Base-by-base conservation (phyloP, 2,329 filamentous ascomycete species). In the Bertia moriformis region DNA sequence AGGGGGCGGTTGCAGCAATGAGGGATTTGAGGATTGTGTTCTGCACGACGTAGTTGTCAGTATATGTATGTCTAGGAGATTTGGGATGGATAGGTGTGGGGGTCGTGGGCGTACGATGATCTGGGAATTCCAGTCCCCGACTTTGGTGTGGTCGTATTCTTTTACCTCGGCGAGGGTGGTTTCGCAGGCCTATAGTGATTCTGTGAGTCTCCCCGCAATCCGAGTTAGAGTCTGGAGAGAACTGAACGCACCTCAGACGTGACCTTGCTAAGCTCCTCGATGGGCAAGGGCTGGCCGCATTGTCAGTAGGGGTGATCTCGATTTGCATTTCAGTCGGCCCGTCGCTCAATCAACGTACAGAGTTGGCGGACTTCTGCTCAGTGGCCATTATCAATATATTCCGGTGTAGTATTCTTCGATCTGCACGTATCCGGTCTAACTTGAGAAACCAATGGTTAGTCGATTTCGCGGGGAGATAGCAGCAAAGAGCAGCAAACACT, bases 191-290 rank as follows among this genome's bases (percentile, higher is more conserved):
- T 35, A 14, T 7, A 10, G n/a, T 29, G 10, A 10, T 7, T 10
- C 32, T 35, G 32, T 35, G 7, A 35, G 32, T 35, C n/a, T 27
- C 22, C n/a, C n/a, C n/a, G n/a, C n/a, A n/a, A n/a, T n/a, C n/a
- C n/a, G n/a, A n/a, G n/a, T n/a, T n/a, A n/a, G n/a, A n/a, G n/a
- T n/a, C n/a, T n/a, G n/a, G n/a, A n/a, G n/a, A n/a, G n/a, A n/a
- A n/a, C n/a, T 10, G 22, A 10, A n/a, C 22, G 22, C n/a, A 27
- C 22, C 22, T 27, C 22, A n/a, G 22, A 27, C 7, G 22, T 27
- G 22, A 27, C n/a, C 22, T 27, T 27, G 7, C 7, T n/a, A 7
- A 27, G n/a, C 22, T 27, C 22, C 7, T 7, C 7, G 22, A 27
- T 27, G 22, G 22, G 22, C 7, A 27, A 10, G 7, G 22, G 22